Evolutionary conservation across 2,329 filamentous ascomycete genomes (phyloP).

Genomic region (Aspergillus sp.): DNA sequence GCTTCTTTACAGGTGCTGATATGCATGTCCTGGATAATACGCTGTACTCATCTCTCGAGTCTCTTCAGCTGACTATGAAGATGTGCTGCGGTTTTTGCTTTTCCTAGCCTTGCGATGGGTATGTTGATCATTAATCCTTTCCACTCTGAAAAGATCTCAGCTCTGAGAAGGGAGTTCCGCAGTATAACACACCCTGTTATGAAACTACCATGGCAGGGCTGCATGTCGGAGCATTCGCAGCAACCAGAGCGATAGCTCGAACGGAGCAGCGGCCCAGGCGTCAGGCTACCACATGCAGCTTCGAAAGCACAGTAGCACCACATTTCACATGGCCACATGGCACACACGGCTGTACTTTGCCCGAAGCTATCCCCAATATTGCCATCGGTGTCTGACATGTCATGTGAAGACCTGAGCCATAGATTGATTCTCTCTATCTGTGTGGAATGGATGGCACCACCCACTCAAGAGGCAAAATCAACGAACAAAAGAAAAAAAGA

Average conservation of each 20-base stretch:
- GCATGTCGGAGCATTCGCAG: neutral
- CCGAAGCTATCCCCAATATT: neutral
- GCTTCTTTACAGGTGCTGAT: no score
- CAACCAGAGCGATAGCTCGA: neutral
- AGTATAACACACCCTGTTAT: no score
- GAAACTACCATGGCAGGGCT: neutral
- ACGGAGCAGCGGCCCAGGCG: neutral
- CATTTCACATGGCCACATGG: constrained; percentile 1
- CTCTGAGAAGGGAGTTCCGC: no score
- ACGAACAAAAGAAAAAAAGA: neutral
- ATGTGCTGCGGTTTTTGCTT: no score
- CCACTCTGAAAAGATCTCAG: no score
- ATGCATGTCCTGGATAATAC: no score
- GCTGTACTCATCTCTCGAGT: no score
- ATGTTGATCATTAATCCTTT: no score
- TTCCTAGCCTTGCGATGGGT: no score
- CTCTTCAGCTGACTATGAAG: no score
- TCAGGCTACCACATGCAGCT: neutral
- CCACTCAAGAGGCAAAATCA: neutral
- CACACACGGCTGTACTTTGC: neutral
- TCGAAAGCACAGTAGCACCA: neutral
- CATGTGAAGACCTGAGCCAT: neutral
- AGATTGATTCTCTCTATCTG: no score
- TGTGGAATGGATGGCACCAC: neutral
- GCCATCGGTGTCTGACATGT: neutral